Evolutionary conservation across 2,329 filamentous ascomycete species (phyloP), one percentile per base, ranked within the genome.

Genomic region (Ambrosiella beaveri): DNA sequence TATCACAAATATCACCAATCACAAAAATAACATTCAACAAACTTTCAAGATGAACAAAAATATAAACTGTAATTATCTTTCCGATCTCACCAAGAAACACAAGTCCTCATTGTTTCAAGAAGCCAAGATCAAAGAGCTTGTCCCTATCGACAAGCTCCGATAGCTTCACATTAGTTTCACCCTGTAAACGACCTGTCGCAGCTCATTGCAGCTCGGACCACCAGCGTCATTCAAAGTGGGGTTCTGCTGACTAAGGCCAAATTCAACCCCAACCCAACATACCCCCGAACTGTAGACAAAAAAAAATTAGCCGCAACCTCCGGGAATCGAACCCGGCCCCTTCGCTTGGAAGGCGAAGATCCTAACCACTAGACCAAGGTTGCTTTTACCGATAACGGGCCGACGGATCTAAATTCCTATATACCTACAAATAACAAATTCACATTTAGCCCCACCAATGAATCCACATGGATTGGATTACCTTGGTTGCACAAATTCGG

Each of bases 341-440:
- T 53, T 53, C 49, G 47, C 47, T 52, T 53, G 56, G 56, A 58
- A 58, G 56, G 56, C 47, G 56, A 53, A 53, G 56, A 58, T 53
- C 50, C 47, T 53, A 58, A 53, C 56, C 56, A 40, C 56, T 58
- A 52, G 50, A 52, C 47, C 49, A 58, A 54, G 40, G 50, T 50
- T 49, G 50, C 50, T 54, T 38, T 49, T 27, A 11, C 15, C 45
- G 45, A 49, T 49, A 2, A 49, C 19, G 6, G 1, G 2, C 45
- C 45, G 45, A 49, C 3, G 45, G 12, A 27, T 41, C 5, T 8
- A 41, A 27, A 2, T 27, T 41, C 2, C 3, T 41, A 41, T 41
- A 41, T 41, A 41, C n/a, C 11, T 11, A n/a, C 5, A 11, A 41
- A 11, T 41, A 12, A 4, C 40, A 41, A 41, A 11, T 4, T 4